Base-by-base conservation (phyloP, 768 basidiomycete genomes). In the Cyathus striatus region DNA sequence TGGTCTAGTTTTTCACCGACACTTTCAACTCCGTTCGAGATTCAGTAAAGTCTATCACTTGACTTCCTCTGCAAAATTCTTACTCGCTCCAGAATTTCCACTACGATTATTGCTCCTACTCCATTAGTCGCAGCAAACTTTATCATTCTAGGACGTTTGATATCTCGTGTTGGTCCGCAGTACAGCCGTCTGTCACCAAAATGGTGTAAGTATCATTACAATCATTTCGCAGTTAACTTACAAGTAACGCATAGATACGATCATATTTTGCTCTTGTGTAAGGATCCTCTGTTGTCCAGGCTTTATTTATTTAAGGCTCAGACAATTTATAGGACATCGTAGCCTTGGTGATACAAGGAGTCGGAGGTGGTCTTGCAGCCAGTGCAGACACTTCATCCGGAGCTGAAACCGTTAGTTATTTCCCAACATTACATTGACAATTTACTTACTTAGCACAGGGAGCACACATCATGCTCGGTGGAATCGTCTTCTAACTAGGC, bases 91-190 rank as follows among this genome's bases (percentile, higher is more conserved):
- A 79, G 78, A 54, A 74, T 79, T 16, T 59, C 61, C 6, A 58
- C 61, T 5, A 74, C 75, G 2, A 79, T 84, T 50, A 59, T 81
- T 33, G 72, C 71, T 1, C 81, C 81, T 2, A 76, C 77, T 0
- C 78, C 78, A 18, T 58, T 80, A 24, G 60, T 77, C 13, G 80
- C 81, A 1, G 78, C 79, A 9, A 76, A 75, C 49, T 85, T 83
- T 53, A 65, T 80, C 33, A 69, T 80, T 16, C 63, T 83, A 10
- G 76, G 78, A 2, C 54, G 58, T 20, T 60, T 79, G 38, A 73
- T 79, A 35, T 51, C 48, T n/a, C 50, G 52, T 3, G 57, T 79
- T n/a, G 76, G 75, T 1, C 37, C 63, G 3, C 52, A 60, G 33
- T 77, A 78, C 55, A 75, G 73, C 46, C 61, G 77, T 0, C 47